Evolutionary conservation across 2,329 filamentous ascomycete genomes (phyloP).

Genomic region (Pseudocercospora fijiensis): DNA sequence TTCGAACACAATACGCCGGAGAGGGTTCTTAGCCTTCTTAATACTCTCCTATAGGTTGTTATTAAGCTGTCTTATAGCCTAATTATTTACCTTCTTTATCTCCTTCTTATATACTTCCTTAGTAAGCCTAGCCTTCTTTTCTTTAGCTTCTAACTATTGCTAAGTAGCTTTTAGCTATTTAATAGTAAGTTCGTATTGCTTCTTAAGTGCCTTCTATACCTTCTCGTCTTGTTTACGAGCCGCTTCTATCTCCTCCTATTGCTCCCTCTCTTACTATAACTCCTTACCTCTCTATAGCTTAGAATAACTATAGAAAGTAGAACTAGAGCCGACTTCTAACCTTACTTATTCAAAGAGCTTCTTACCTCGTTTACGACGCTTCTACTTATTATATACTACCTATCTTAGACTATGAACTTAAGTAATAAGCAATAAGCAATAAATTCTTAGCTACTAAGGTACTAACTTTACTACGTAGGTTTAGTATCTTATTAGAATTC

Average conservation of each 20-base stretch:
- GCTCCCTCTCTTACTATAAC: background rate
- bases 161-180: background rate
- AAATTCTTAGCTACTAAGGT: too few relatives aligned
- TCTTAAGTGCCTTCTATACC: background rate
- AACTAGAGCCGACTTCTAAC: background rate
- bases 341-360: background rate
- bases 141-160: background rate
- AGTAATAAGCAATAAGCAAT: too few relatives aligned
- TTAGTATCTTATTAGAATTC: background rate
- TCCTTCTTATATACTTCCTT: background rate
- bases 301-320: too few relatives aligned
- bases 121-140: too few relatives aligned
- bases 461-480: background rate
- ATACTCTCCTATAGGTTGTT: too few relatives aligned
- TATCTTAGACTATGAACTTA: background rate
- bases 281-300: background rate
- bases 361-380: background rate
- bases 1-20: background rate
- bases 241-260: background rate
- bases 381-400: background rate
- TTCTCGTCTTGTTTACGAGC: background rate
- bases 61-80: too few relatives aligned
- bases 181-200: background rate
- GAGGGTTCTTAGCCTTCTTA: background rate
- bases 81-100: too few relatives aligned